Evolutionary conservation across 163 green algal genomes (phyloP), one percentile per base, ranked within the genome.

Genomic region (Chlamydomonas reinhardtii): DNA sequence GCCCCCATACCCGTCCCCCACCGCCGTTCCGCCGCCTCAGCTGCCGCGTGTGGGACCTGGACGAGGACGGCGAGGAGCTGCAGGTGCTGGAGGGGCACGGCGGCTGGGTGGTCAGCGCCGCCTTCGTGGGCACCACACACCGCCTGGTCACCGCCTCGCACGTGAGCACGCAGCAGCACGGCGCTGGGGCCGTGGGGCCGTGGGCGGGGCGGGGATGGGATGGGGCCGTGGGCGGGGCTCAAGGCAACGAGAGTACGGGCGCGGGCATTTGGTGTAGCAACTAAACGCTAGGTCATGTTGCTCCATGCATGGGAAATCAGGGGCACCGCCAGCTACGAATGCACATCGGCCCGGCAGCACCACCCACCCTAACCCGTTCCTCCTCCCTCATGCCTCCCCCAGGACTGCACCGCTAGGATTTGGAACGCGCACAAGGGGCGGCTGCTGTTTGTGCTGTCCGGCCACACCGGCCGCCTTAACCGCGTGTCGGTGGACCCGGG

Each of bases 1-100:
- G n/a, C n/a, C n/a, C n/a, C n/a, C n/a, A n/a, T n/a, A n/a, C n/a
- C n/a, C n/a, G n/a, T n/a, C n/a, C n/a, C n/a, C n/a, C n/a, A n/a
- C n/a, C n/a, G n/a, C n/a, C n/a, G n/a, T n/a, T n/a, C n/a, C n/a
- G n/a, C n/a, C n/a, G n/a, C n/a, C n/a, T n/a, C n/a, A 87, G 56
- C 2, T 89, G 82, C 4, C 89, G 92, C 16, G 87, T 96, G 19
- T 97, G 93, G 92, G 92, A 96, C 73, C 84, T 97, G 82, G 87
- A 92, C 15, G 90, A 91, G 62, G 88, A 82, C 64, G 92, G 91
- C 59, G 88, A 91, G 54, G 89, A 83, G 73, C 25, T 94, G 87
- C 74, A 74, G 31, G 64, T 77, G 61, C 56, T 95, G 87, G 52
- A 76, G 54, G 92, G 92, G 56, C 88, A 96, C 91, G 37, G 90